Evolutionary conservation across 305 asterid species (phyloP).

Genomic region (Petunia hybrid): DNA sequence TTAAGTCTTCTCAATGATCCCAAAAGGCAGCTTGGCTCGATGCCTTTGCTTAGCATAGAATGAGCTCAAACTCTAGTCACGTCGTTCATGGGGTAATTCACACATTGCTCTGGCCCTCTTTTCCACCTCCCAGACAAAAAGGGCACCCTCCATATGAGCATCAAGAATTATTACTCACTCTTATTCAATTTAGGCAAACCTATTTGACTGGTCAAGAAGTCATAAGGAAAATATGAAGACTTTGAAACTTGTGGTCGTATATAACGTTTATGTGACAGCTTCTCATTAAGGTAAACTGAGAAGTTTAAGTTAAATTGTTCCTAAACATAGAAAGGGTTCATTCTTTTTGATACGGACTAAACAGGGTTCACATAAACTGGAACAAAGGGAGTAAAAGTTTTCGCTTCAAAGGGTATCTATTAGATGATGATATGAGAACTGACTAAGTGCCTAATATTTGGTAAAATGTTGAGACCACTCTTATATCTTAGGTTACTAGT

Average conservation of each 20-base stretch:
- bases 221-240: too few relatives aligned
- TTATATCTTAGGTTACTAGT: neutral
- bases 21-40: neutral
- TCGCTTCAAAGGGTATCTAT: conserved; percentile 13
- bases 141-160: neutral
- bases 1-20: neutral
- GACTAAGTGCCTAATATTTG: neutral
- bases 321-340: too few relatives aligned
- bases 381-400: neutral
- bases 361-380: too few relatives aligned
- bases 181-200: too few relatives aligned
- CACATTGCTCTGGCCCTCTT: neutral
- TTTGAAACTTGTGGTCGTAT: too few relatives aligned
- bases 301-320: too few relatives aligned
- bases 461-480: conserved; percentile 1
- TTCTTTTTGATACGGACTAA: too few relatives aligned
- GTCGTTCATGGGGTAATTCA: conserved; percentile 8
- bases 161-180: neutral
- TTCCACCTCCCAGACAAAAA: conserved; percentile 3
- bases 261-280: too few relatives aligned
- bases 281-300: too few relatives aligned
- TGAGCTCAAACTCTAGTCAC: neutral
- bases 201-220: too few relatives aligned
- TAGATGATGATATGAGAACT: neutral
- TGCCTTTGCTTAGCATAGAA: neutral